Evolutionary conservation across 2,329 filamentous ascomycete genomes (phyloP).

Genomic region (Nemania sp.): DNA sequence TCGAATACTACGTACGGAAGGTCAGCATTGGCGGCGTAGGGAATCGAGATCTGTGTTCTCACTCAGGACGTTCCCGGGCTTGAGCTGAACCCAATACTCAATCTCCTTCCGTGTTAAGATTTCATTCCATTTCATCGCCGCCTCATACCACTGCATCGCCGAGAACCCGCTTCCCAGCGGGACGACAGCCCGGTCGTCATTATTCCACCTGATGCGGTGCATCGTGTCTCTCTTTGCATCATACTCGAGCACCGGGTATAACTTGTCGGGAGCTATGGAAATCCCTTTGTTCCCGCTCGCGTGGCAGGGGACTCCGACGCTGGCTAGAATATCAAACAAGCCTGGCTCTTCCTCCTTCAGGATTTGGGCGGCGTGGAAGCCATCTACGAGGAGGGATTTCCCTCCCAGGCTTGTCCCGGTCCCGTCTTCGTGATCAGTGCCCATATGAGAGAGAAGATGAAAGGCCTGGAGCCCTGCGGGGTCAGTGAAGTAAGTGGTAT

Average conservation of each 20-base stretch:
- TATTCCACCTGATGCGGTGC: conserved; percentile 85
- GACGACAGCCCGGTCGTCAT: conserved; percentile 78
- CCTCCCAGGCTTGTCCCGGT: conserved; percentile 60
- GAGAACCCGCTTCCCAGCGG: conserved; percentile 55
- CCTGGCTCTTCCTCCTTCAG: conserved; percentile 58
- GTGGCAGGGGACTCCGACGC: conserved; percentile 71
- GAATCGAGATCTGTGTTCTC: conserved; percentile 42
- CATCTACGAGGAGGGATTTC: conserved; percentile 81
- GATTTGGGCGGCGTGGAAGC: conserved; percentile 71
- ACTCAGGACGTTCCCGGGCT: conserved; percentile 79
- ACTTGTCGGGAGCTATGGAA: conserved; percentile 72
- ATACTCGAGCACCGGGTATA: conserved; percentile 74
- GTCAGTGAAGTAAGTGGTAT: conserved; percentile 95
- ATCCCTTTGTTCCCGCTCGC: conserved; percentile 89
- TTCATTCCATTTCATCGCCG: conserved; percentile 73
- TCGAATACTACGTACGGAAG: conserved; percentile 74
- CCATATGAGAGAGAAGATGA: conserved; percentile 79
- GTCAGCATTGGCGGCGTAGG: conserved; percentile 7
- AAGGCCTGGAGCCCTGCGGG: conserved; percentile 91
- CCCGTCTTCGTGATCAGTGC: conserved; percentile 22
- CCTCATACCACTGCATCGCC: conserved; percentile 73
- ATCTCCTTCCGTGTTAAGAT: conserved; percentile 68
- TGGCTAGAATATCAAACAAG: conserved; percentile 62
- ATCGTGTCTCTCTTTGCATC: conserved; percentile 46
- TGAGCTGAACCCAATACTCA: conserved; percentile 80